A percentile compares a stretch with the other conserved stretches of the same genome.
phyloP scores from a whole-genome alignment of 2,329 filamentous ascomycete species.

The Fusarium temperatum region DNA sequence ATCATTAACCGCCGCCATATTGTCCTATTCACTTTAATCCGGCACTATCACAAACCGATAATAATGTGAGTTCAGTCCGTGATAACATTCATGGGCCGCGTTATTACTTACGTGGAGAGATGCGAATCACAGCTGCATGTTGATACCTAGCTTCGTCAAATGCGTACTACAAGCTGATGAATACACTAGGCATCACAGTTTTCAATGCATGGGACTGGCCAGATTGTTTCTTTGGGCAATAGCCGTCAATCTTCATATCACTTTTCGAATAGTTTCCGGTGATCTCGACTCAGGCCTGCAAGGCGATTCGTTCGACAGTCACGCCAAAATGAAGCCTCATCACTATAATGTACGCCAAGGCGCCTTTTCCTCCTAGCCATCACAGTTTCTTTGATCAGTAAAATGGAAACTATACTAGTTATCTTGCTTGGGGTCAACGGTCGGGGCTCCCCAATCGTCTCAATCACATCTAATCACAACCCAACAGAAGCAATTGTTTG shows the following conservation, averaged over 20 bases:
- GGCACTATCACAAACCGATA: background rate
- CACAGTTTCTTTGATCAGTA: background rate
- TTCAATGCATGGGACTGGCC: background rate
- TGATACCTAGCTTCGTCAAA: background rate
- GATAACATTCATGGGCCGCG: conserved; percentile 8
- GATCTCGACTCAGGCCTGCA: background rate
- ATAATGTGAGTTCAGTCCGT: background rate
- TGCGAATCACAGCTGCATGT: conserved; percentile 15
- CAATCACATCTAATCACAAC: conserved; percentile 9
- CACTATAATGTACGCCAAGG: conserved; percentile 6
- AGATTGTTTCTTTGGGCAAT: background rate
- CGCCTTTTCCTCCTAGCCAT: background rate
- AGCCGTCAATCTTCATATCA: background rate
- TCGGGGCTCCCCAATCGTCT: conserved; percentile 1
- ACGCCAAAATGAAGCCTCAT: conserved; percentile 10
- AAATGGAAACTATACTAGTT: background rate
- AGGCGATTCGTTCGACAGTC: conserved; percentile 5
- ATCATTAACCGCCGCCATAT: conserved; percentile 26
- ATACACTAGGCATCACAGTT: conserved; percentile 21
- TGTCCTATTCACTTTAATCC: background rate
- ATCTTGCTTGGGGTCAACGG: background rate
- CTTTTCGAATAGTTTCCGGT: background rate
- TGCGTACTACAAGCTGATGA: conserved; percentile 12
- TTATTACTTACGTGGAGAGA: conserved; percentile 11
- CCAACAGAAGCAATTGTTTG: background rate